Conservation (phyloP, 257 asterid species). For the Primulina eburnea region DNA sequence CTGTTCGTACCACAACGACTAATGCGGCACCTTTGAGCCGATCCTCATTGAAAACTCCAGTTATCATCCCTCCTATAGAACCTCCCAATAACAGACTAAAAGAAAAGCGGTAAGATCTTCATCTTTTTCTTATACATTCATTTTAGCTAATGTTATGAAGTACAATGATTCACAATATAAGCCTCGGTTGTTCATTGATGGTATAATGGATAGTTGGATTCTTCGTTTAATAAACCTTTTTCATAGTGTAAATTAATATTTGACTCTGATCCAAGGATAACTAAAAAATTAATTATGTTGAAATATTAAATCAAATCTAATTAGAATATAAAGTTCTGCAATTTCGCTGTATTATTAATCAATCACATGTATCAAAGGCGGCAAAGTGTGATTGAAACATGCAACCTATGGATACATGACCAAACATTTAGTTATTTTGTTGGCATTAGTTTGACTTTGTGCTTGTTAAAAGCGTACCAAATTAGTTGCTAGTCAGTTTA, state of each 20-base stretch:
- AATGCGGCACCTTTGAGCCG: conserved; percentile 59
- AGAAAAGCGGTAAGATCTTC: conserved; percentile 67
- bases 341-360: neutral
- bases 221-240: neutral
- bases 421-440: no score
- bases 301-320: no score
- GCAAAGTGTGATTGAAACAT: neutral
- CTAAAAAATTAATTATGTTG: neutral
- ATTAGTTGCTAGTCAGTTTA: neutral
- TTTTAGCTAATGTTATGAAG: neutral
- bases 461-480: neutral
- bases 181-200: neutral
- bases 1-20: conserved; percentile 68
- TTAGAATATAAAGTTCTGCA: neutral
- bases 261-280: neutral
- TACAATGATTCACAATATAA: neutral
- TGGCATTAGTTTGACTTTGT: neutral
- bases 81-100: conserved; percentile 63
- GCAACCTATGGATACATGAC: neutral
- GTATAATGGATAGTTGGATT: neutral
- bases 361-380: neutral
- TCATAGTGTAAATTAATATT: neutral
- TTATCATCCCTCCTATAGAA: conserved; percentile 66
- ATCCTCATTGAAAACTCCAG: conserved; percentile 61
- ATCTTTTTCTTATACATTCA: conserved; percentile 13